Conservation (phyloP, 306 rosid genomes). For the Acacia crassicarpa region DNA sequence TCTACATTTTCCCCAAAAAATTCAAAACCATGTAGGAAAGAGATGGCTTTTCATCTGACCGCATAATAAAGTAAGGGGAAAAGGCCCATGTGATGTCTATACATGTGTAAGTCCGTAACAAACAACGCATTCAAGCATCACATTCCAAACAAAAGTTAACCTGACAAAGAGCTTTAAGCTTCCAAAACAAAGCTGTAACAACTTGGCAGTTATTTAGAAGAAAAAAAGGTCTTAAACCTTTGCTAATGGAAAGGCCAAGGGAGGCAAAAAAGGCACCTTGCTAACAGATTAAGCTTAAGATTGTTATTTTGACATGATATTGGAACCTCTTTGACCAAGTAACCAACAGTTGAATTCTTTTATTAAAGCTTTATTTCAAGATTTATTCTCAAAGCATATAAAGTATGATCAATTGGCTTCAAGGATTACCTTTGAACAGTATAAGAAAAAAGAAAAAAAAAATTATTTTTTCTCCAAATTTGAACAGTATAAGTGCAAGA, state of each 20-base stretch:
- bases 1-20: background rate
- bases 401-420: constrained; percentile 10
- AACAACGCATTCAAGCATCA: background rate
- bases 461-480: constrained; percentile 9
- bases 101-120: background rate
- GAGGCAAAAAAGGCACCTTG: background rate
- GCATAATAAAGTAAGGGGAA: background rate
- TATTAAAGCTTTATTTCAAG: background rate
- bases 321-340: constrained; percentile 8
- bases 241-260: background rate
- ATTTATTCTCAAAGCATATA: constrained; percentile 9
- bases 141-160: background rate
- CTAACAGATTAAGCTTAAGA: background rate
- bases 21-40: background rate
- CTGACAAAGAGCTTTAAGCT: background rate
- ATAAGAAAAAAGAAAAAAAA: background rate
- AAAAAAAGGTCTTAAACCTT: background rate
- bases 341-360: constrained; percentile 2
- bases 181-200: background rate
- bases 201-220: background rate
- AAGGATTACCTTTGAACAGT: background rate
- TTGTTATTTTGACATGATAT: background rate
- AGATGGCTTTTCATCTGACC: background rate
- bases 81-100: background rate
- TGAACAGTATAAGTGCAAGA: constrained; percentile 24